Evolutionary conservation across 176 grass and related monocot genomes (phyloP).

Genomic region (Carex parvula): DNA sequence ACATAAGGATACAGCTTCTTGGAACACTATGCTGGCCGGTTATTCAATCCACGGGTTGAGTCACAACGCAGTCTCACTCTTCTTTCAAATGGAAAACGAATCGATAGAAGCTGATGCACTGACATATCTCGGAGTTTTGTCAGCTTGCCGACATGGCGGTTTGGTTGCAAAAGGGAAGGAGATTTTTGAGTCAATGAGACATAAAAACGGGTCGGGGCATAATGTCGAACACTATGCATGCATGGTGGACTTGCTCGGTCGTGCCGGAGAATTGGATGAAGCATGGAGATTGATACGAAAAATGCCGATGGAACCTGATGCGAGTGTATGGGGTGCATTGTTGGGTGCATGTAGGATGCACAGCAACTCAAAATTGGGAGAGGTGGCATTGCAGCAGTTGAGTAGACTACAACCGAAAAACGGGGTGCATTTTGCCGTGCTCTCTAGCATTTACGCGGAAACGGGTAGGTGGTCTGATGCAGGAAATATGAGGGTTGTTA

Average conservation of each 20-base stretch:
- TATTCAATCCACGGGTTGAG: slow-evolving; percentile 69
- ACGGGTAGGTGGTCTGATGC: slow-evolving; percentile 64
- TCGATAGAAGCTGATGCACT: slow-evolving; percentile 47
- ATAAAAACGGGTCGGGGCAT: slow-evolving; percentile 38
- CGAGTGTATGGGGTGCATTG: slow-evolving; percentile 71
- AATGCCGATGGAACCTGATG: slow-evolving; percentile 59
- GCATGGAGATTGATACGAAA: slow-evolving; percentile 60
- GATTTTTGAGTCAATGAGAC: slow-evolving; percentile 52
- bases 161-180: slow-evolving; percentile 54
- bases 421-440: slow-evolving; percentile 56
- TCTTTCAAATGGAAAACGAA: slow-evolving; percentile 46
- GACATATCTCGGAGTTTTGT: slow-evolving; percentile 69
- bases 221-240: slow-evolving; percentile 71
- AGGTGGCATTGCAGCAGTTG: slow-evolving; percentile 58
- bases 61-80: slow-evolving; percentile 58
- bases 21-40: slow-evolving; percentile 40
- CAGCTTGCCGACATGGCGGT: slow-evolving; percentile 75
- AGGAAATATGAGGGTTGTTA: slow-evolving; percentile 58
- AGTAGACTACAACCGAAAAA: slow-evolving; percentile 51
- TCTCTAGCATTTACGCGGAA: slow-evolving; percentile 76
- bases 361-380: slow-evolving; percentile 52
- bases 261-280: slow-evolving; percentile 57
- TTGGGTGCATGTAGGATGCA: slow-evolving; percentile 83
- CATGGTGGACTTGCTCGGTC: slow-evolving; percentile 86
- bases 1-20: slow-evolving; percentile 35